phyloP scores from a whole-genome alignment of 1,284 basidiomycete genomes.

The Ceratobasidium sp. region DNA sequence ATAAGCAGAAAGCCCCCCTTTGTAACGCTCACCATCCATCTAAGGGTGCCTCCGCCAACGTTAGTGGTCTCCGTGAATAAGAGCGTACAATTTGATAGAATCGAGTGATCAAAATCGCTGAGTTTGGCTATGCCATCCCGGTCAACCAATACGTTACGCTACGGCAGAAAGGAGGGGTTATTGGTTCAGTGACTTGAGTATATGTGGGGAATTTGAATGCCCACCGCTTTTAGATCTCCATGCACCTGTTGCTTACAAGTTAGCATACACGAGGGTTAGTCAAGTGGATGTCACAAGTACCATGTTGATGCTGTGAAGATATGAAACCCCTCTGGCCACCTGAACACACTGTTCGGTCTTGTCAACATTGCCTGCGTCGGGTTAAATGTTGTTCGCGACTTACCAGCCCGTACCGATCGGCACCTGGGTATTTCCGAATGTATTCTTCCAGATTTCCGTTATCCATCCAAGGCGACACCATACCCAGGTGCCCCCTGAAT shows the following conservation, averaged over 20 bases:
- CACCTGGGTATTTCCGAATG: not conserved
- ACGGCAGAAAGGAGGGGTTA: not conserved
- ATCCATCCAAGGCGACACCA: slow-evolving; percentile 23
- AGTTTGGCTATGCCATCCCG: not conserved
- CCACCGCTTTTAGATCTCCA: slow-evolving; percentile 21
- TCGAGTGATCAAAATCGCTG: slow-evolving; percentile 27
- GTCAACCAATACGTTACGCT: not conserved
- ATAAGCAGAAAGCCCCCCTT: too few species aligned
- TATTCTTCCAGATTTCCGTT: slow-evolving; percentile 23
- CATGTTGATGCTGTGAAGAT: slow-evolving; percentile 8
- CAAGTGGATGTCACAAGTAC: not conserved
- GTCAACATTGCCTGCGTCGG: not conserved
- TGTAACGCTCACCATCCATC: slow-evolving; percentile 16
- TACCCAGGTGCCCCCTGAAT: slow-evolving; percentile 9
- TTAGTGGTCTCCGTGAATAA: slow-evolving; percentile 14
- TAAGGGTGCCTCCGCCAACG: slow-evolving; percentile 9
- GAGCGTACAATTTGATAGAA: not conserved
- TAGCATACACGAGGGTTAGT: too few species aligned
- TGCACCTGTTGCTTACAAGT: not conserved
- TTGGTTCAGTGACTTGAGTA: not conserved
- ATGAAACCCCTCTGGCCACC: slow-evolving; percentile 15
- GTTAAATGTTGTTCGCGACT: not conserved
- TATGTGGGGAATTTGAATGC: not conserved
- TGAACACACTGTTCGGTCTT: not conserved
- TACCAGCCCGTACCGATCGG: slow-evolving; percentile 9